Evolutionary conservation across 768 basidiomycete genomes (phyloP).

Genomic region (Boletus huronensis): DNA sequence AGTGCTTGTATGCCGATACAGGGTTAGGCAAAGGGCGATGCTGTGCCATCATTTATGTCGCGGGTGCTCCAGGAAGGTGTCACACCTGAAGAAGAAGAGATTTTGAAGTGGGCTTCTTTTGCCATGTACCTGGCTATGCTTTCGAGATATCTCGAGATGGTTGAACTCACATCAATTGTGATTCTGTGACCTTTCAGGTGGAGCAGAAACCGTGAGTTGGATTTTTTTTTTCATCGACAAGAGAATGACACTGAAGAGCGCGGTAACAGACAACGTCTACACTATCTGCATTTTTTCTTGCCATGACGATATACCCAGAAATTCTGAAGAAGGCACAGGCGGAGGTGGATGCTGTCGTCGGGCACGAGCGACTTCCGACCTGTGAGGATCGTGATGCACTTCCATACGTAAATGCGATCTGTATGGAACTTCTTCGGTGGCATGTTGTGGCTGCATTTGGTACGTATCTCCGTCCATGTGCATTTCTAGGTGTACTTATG

Average conservation of each 20-base stretch:
- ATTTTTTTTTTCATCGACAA: constrained; percentile 30
- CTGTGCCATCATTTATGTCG: constrained; percentile 14
- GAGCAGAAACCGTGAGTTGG: constrained; percentile 11
- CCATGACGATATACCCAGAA: constrained; percentile 11
- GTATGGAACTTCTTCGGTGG: constrained; percentile 13
- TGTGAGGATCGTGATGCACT: constrained; percentile 10
- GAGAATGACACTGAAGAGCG: background rate
- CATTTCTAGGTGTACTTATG: too few relatives aligned
- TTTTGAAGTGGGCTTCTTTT: constrained; percentile 16
- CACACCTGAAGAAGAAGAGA: constrained; percentile 7
- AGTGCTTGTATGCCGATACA: background rate
- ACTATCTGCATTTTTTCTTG: constrained; percentile 19
- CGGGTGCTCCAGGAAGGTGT: constrained; percentile 6
- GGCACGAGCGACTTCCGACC: constrained; percentile 9
- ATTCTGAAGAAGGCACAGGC: constrained; percentile 7
- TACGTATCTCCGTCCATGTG: too few relatives aligned
- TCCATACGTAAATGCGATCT: constrained; percentile 17
- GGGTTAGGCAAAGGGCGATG: constrained; percentile 9
- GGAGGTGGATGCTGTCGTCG: constrained; percentile 13
- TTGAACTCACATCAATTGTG: background rate
- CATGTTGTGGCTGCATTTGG: background rate
- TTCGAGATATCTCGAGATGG: background rate
- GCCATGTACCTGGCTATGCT: constrained; percentile 16
- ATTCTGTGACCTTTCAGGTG: constrained; percentile 20
- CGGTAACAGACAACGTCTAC: constrained; percentile 15